Percentiles rank a stretch among this genome's conserved stretches.
phyloP scores from a whole-genome alignment of 2,329 filamentous ascomycete genomes.

The Neofusicoccum umdonicola region DNA sequence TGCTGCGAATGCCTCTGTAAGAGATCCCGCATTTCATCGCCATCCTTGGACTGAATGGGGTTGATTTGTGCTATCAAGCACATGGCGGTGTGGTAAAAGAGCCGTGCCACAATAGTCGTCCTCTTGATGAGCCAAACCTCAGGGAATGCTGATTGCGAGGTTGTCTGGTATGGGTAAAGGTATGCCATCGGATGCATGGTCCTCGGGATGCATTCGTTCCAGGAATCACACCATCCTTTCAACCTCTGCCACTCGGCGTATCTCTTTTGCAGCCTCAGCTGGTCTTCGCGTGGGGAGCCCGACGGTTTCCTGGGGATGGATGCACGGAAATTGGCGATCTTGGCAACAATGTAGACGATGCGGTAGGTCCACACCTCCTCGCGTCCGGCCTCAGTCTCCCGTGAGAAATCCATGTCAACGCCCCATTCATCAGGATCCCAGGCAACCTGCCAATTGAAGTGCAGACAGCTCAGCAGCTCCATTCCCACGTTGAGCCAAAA shows the following conservation, averaged over 20 bases:
- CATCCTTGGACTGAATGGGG: conserved; percentile 61
- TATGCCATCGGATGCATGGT: conserved; percentile 87
- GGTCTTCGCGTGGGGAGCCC: conserved; percentile 56
- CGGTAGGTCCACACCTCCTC: conserved; percentile 87
- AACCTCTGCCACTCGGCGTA: conserved; percentile 75
- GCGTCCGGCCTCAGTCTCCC: conserved; percentile 56
- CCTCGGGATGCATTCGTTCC: conserved; percentile 74
- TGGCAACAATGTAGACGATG: conserved; percentile 84
- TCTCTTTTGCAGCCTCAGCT: conserved; percentile 61
- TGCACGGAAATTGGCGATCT: conserved; percentile 80
- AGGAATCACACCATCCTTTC: conserved; percentile 78
- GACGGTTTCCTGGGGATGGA: conserved; percentile 62
- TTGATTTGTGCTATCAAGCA: conserved; percentile 78
- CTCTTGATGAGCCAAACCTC: conserved; percentile 87
- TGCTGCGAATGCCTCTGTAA: conserved; percentile 75
- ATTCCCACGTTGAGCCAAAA: conserved; percentile 93
- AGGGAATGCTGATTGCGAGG: conserved; percentile 73
- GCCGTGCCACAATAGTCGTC: conserved; percentile 73
- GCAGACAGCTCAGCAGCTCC: conserved; percentile 84
- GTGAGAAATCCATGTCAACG: conserved; percentile 71
- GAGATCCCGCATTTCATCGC: conserved; percentile 66
- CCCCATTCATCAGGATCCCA: conserved; percentile 93
- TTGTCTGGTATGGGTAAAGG: conserved; percentile 65
- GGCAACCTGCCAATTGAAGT: conserved; percentile 80
- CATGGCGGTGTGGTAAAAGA: conserved; percentile 88